A percentile compares a stretch with the other conserved stretches of the same genome.
phyloP scores from a whole-genome alignment of 78 protist genomes.

The Isochrysis galbana region DNA sequence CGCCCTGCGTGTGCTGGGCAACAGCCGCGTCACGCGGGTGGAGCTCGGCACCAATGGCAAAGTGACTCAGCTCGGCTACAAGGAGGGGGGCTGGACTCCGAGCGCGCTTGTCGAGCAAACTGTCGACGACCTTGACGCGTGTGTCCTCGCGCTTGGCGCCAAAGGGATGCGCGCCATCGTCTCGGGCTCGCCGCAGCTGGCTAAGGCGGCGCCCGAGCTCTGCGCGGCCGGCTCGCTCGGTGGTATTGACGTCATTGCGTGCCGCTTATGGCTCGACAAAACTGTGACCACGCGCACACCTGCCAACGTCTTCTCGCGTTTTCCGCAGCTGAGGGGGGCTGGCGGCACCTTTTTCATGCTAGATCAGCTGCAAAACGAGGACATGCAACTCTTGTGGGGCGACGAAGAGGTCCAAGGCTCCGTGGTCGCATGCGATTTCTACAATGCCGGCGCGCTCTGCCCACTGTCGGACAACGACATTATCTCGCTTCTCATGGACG shows the following conservation, averaged over 20 bases:
- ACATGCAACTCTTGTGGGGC: background rate
- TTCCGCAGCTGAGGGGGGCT: conserved; percentile 40
- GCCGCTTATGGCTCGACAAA: conserved; percentile 15
- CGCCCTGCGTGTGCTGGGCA: background rate
- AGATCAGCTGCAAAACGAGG: conserved; percentile 39
- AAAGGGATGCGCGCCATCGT: conserved; percentile 28
- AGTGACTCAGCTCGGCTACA: background rate
- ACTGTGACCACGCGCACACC: conserved; percentile 6
- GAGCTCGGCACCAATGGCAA: background rate
- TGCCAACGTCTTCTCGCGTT: conserved; percentile 39
- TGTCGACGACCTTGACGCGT: background rate
- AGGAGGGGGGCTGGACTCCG: too few relatives aligned
- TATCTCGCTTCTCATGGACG: background rate
- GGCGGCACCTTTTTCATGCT: conserved; percentile 57
- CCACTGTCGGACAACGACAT: conserved; percentile 18
- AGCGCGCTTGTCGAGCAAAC: too few relatives aligned
- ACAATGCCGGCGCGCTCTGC: conserved; percentile 40
- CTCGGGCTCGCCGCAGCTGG: conserved; percentile 10
- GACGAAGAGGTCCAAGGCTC: conserved; percentile 39
- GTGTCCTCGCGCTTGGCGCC: conserved; percentile 37
- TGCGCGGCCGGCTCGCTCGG: conserved; percentile 15
- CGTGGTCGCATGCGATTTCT: conserved; percentile 46
- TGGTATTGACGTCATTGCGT: background rate
- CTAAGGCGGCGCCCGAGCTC: conserved; percentile 27
- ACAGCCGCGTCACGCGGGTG: background rate